These are phyloP conservation scores for Umbelopsis sp. DNA, from an alignment of 192 early-diverging fungal species.

Conservation along the genomic window DNA sequence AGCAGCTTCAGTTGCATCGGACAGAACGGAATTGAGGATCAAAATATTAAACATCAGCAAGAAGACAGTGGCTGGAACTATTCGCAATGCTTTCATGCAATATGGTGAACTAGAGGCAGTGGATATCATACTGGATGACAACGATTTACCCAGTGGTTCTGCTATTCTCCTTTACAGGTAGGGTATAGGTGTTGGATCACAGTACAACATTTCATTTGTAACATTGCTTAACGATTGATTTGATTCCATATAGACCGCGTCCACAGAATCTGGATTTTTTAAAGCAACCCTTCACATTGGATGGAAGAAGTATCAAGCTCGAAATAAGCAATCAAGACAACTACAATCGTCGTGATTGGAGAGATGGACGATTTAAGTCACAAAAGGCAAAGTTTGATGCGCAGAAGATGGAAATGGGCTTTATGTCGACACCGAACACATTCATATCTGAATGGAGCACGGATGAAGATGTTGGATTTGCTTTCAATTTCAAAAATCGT, in stretches of 20 bases:
- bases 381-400: slow-evolving; percentile 6
- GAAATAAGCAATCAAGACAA: neutral
- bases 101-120: slow-evolving; percentile 9
- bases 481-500: slow-evolving; percentile 27
- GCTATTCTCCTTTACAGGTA: slow-evolving; percentile 24
- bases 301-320: slow-evolving; percentile 23
- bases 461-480: neutral
- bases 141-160: slow-evolving; percentile 16
- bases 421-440: slow-evolving; percentile 11
- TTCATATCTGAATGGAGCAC: slow-evolving; percentile 30
- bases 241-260: neutral
- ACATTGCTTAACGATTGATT: neutral
- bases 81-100: neutral
- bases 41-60: slow-evolving; percentile 1
- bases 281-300: slow-evolving; percentile 11
- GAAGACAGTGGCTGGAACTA: neutral
- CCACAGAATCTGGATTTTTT: neutral
- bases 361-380: neutral
- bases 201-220: neutral
- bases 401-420: slow-evolving; percentile 27
- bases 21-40: neutral
- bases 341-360: neutral
- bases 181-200: too few species aligned
- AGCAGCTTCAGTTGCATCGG: neutral
- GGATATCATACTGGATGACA: neutral